Conservation (phyloP, 2,329 filamentous ascomycete species). For the Trichoderma brevicompactum region DNA sequence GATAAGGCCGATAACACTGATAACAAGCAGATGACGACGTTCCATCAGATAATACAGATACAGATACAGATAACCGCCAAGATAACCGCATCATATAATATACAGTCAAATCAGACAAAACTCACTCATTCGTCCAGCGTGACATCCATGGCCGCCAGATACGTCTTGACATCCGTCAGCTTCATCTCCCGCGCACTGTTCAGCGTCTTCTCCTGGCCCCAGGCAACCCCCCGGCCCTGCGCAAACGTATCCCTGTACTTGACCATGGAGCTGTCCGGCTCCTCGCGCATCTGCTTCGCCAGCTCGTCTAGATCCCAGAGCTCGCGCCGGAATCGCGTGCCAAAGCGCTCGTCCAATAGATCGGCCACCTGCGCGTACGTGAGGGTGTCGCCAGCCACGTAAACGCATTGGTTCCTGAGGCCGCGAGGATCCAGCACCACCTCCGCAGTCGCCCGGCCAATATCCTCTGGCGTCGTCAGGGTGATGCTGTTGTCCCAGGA, state of each 20-base stretch:
- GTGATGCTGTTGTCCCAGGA: slow-evolving; percentile 66
- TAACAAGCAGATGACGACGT: background rate
- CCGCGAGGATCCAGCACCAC: slow-evolving; percentile 51
- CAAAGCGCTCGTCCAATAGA: slow-evolving; percentile 51
- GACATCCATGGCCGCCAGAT: slow-evolving; percentile 36
- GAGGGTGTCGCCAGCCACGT: slow-evolving; percentile 65
- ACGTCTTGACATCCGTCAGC: slow-evolving; percentile 50
- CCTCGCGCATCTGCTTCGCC: slow-evolving; percentile 49
- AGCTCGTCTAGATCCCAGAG: slow-evolving; percentile 54
- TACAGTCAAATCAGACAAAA: no score
- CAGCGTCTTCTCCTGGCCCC: slow-evolving; percentile 58
- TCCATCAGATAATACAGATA: no score
- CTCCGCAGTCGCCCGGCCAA: slow-evolving; percentile 63
- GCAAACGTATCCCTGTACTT: slow-evolving; percentile 68
- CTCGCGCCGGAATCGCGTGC: slow-evolving; percentile 50
- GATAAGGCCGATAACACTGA: slow-evolving; percentile 18
- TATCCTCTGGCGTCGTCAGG: slow-evolving; percentile 65
- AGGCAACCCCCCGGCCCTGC: slow-evolving; percentile 60
- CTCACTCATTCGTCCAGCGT: background rate
- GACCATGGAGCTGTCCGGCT: slow-evolving; percentile 52
- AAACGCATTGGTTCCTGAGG: slow-evolving; percentile 53
- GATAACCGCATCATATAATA: no score
- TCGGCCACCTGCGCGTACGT: slow-evolving; percentile 60
- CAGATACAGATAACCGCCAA: no score
- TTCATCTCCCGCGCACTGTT: slow-evolving; percentile 55